phyloP scores from a whole-genome alignment of 192 early-diverging fungal genomes.

The Backusella westeae region DNA sequence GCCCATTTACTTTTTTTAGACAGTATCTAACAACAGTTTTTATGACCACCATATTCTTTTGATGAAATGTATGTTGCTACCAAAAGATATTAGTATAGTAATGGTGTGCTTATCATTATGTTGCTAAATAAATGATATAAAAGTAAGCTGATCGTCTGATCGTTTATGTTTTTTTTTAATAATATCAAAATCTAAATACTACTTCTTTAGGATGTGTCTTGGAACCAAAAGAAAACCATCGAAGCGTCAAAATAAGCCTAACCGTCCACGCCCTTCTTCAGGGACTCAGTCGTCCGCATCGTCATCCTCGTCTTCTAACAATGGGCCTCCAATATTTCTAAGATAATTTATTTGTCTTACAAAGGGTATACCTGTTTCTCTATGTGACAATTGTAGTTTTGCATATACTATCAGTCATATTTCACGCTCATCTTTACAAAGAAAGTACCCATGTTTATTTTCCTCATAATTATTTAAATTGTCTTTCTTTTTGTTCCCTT shows the following conservation, averaged over 20 bases:
- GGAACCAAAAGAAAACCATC: not conserved
- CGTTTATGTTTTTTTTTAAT: not conserved
- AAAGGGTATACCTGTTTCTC: not conserved
- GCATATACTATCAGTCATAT: not conserved
- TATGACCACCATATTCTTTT: no score
- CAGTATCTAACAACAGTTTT: no score
- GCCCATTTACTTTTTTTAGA: no score
- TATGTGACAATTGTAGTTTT: not conserved
- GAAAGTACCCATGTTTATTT: not conserved
- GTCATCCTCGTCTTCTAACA: not conserved
- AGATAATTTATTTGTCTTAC: not conserved
- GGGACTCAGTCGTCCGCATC: not conserved
- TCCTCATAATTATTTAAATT: not conserved
- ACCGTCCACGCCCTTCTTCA: not conserved
- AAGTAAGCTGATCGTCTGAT: no score
- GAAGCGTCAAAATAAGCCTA: not conserved
- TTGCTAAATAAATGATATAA: no score
- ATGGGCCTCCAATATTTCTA: not conserved
- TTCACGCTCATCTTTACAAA: not conserved
- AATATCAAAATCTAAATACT: not conserved
- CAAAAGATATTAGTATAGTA: no score
- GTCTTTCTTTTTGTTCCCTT: not conserved
- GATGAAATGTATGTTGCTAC: no score
- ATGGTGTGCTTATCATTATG: no score
- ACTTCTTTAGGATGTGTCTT: not conserved